Conservation (phyloP, 129 eudicot species). For the Solidago caesia region DNA sequence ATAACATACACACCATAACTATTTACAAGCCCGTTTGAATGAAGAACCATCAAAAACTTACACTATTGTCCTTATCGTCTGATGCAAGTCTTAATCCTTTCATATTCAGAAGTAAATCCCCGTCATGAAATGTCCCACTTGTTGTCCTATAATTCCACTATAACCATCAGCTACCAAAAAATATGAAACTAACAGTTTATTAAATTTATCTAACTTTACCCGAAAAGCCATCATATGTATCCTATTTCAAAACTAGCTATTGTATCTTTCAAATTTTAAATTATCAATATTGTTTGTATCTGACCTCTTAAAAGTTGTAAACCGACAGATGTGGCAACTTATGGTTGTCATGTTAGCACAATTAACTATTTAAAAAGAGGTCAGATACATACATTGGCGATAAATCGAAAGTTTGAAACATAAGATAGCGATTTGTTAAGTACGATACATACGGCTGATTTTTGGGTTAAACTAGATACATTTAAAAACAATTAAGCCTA, state of each 20-base stretch:
- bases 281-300: no score
- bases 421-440: no score
- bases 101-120: constrained; percentile 80
- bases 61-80: constrained; percentile 55
- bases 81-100: constrained; percentile 72
- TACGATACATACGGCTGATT: no score
- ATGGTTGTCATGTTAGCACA: no score
- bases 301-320: no score
- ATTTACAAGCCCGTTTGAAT: constrained; percentile 8
- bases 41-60: constrained; percentile 31
- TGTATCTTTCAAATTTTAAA: no score
- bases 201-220: no score
- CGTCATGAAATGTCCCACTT: constrained; percentile 98
- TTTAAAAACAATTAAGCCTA: neutral
- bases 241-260: no score
- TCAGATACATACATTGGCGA: neutral
- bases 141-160: constrained; percentile 59
- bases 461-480: no score
- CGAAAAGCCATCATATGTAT: no score
- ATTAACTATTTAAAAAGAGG: neutral
- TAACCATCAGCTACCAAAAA: constrained; percentile 20
- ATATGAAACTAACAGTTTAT: neutral
- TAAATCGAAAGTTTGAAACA: no score
- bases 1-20: neutral
- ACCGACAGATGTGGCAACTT: no score